These are phyloP conservation scores for Candida smagusa DNA, from an alignment of 1,139 yeast genomes.

Conservation along the genomic window DNA sequence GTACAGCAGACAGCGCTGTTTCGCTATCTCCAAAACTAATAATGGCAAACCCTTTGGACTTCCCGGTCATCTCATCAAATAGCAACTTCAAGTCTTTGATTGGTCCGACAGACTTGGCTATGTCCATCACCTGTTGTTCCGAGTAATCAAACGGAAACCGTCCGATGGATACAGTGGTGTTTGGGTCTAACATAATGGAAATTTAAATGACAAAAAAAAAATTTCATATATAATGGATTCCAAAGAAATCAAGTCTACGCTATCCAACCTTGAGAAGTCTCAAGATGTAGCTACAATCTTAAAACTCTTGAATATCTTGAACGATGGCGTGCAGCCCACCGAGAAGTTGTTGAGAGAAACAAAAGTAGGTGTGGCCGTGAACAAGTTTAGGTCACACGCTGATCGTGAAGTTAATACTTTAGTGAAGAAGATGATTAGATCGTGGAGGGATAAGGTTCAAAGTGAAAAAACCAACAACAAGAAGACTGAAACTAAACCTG, in stretches of 20 bases:
- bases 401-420: conserved; percentile 64
- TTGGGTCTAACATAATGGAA: conserved; percentile 5
- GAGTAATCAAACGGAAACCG: conserved; percentile 36
- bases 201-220: neutral
- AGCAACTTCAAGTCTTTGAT: conserved; percentile 71
- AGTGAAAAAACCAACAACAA: conserved; percentile 58
- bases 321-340: conserved; percentile 76
- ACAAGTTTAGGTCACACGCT: conserved; percentile 71
- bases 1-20: conserved; percentile 87
- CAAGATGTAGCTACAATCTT: conserved; percentile 63
- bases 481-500: conserved; percentile 10
- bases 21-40: conserved; percentile 73
- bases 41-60: conserved; percentile 87
- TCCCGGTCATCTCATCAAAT: conserved; percentile 87
- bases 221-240: conserved; percentile 52
- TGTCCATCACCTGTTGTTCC: conserved; percentile 83
- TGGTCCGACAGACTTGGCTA: conserved; percentile 83
- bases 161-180: conserved; percentile 15
- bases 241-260: conserved; percentile 69
- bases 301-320: conserved; percentile 63
- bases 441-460: conserved; percentile 90
- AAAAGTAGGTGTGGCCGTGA: conserved; percentile 97
- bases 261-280: conserved; percentile 71
- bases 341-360: conserved; percentile 85
- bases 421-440: conserved; percentile 78